A percentile compares a stretch with the other conserved stretches of the same genome.
Conservation (phyloP, 495 filamentous ascomycete genomes). For the Aspergillus heteromorphus region DNA sequence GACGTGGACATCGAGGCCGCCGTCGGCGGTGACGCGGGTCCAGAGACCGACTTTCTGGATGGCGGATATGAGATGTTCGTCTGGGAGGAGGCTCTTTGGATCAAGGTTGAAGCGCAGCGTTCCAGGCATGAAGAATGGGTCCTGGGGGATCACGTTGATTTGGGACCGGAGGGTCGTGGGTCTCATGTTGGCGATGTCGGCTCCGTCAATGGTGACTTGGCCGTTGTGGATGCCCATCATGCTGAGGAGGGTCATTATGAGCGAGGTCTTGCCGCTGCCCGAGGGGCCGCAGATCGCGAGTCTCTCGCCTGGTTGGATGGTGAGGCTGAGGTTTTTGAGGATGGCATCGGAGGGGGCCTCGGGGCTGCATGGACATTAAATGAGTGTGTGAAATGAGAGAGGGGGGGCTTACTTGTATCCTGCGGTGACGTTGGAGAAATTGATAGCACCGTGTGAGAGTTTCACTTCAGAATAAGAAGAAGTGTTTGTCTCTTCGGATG, state of each 20-base stretch:
- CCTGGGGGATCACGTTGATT: constrained; percentile 10
- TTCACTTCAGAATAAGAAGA: constrained; percentile 9
- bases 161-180: neutral
- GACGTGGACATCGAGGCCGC: constrained; percentile 12
- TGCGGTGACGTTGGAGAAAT: constrained; percentile 18
- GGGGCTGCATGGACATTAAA: neutral
- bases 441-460: constrained; percentile 24
- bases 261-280: constrained; percentile 30
- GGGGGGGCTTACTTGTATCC: constrained; percentile 12
- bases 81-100: neutral
- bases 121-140: constrained; percentile 8
- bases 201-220: constrained; percentile 28
- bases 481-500: constrained; percentile 21
- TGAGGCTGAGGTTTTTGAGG: constrained; percentile 20
- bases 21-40: constrained; percentile 21
- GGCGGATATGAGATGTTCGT: neutral
- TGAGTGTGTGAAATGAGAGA: neutral
- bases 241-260: constrained; percentile 33
- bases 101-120: constrained; percentile 11
- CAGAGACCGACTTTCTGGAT: constrained; percentile 16
- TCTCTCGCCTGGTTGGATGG: constrained; percentile 19
- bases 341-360: constrained; percentile 2
- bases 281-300: constrained; percentile 26
- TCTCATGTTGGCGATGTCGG: constrained; percentile 22
- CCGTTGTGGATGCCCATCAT: constrained; percentile 27